Evolutionary conservation across 345 rosid genomes (phyloP).

Genomic region (Ricinus communis): DNA sequence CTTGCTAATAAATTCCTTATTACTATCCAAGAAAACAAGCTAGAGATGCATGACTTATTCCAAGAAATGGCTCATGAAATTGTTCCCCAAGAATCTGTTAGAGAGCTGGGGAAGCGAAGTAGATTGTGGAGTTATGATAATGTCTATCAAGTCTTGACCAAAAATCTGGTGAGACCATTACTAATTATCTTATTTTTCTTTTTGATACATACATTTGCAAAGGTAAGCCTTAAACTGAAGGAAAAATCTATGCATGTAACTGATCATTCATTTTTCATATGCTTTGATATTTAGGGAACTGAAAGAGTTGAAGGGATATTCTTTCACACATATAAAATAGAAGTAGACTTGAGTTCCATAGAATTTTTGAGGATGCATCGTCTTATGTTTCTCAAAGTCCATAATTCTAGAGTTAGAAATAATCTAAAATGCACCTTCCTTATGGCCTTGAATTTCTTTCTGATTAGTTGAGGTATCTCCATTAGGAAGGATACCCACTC

Average conservation of each 20-base stretch:
- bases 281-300: background rate
- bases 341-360: background rate
- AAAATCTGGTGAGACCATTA: background rate
- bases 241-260: background rate
- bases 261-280: background rate
- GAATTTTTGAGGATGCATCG: background rate
- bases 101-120: background rate
- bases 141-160: background rate
- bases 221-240: background rate
- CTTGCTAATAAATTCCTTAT: background rate
- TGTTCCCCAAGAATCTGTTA: constrained; percentile 1
- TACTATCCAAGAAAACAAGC: background rate
- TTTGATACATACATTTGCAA: background rate
- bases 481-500: background rate
- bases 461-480: background rate
- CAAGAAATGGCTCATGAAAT: background rate
- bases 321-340: background rate
- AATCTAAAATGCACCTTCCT: background rate
- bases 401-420: background rate
- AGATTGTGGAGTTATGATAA: background rate
- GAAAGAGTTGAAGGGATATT: background rate
- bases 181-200: background rate
- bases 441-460: background rate
- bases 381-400: background rate
- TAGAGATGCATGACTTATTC: background rate